phyloP scores from a whole-genome alignment of 495 filamentous ascomycete genomes.

The Tuber magnatum region DNA sequence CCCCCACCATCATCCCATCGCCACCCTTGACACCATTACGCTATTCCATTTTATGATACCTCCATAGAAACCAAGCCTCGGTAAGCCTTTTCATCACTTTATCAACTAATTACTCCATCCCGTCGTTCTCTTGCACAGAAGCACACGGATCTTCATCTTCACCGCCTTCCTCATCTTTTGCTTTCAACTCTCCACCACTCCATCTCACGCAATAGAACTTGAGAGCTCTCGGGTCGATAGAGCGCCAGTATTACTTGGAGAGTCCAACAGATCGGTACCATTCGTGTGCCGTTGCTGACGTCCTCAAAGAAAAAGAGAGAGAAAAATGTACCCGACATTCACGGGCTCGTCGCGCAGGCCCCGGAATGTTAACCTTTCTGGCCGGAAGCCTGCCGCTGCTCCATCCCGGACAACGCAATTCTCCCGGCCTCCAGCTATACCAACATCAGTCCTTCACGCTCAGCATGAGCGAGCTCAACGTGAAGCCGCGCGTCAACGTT shows the following conservation, averaged over 20 bases:
- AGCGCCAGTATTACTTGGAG: neutral
- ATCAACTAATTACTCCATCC: neutral
- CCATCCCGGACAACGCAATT: conserved; percentile 51
- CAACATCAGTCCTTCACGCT: conserved; percentile 68
- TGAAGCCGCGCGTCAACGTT: conserved; percentile 71
- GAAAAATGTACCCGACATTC: conserved; percentile 78
- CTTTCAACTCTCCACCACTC: neutral
- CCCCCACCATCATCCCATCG: neutral
- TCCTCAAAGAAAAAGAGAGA: neutral
- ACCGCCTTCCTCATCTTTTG: neutral
- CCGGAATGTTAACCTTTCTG: conserved; percentile 89
- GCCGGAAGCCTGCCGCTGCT: conserved; percentile 62
- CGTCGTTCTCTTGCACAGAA: neutral
- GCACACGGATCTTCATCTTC: neutral
- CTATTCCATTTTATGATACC: neutral
- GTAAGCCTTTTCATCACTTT: neutral
- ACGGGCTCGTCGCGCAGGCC: conserved; percentile 76
- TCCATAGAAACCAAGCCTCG: neutral
- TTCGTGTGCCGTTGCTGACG: neutral
- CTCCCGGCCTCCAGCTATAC: conserved; percentile 51
- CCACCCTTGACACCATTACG: neutral
- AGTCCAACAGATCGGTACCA: neutral
- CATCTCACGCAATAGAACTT: neutral
- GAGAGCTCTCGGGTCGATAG: neutral
- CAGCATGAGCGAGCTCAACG: conserved; percentile 73